Base-by-base conservation (phyloP, 495 filamentous ascomycete species). In the Penicillium canescens region DNA sequence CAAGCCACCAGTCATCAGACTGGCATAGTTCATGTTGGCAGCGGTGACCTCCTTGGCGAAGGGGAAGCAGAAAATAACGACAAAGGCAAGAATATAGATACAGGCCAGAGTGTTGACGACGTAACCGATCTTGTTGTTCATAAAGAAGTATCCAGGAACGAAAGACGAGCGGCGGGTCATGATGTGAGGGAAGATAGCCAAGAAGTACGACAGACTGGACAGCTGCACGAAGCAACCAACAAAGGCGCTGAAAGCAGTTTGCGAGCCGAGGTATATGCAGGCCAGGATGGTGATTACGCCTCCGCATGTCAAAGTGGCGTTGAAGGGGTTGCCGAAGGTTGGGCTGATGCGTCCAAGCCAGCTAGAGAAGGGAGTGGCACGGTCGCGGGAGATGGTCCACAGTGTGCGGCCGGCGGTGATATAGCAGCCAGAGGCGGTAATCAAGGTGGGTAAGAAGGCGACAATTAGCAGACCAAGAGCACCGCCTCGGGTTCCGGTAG, bases 361-460 rank as follows among this genome's bases (percentile, higher is more conserved):
- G 10, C 55, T 52, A 9, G 65, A 48, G 64, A 76, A 81, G 0
- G 77, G 78, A 5, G 75, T 78, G 11, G 76, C 78, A 13, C 84
- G 78, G 66, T 96, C 91, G 33, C 91, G 84, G 33, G 88, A 83
- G 11, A 96, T 79, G 3, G 89, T 85, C 90, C 90, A 96, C 57
- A 88, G 83, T n/a, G 85, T 86, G n/a, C 91, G 84, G n/a, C 89
- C 86, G 42, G 84, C 82, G 21, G 89, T 92, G 50, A 92, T 75
- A 35, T 87, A 84, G 33, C 83, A 86, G 12, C 88, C 90, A 43
- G 89, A 71, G 21, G 76, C 73, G 52, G 82, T 84, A 50, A 85
- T 75, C 49, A 87, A 57, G 13, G 83, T 84, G 2, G 84, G 81
- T 5, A 89, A 65, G 66, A 88, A 83, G 51, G 87, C 71, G 46